Percentiles rank a stretch among this genome's conserved stretches.
Conservation (phyloP, 306 rosid species). For the Cicer chorassanicum region DNA sequence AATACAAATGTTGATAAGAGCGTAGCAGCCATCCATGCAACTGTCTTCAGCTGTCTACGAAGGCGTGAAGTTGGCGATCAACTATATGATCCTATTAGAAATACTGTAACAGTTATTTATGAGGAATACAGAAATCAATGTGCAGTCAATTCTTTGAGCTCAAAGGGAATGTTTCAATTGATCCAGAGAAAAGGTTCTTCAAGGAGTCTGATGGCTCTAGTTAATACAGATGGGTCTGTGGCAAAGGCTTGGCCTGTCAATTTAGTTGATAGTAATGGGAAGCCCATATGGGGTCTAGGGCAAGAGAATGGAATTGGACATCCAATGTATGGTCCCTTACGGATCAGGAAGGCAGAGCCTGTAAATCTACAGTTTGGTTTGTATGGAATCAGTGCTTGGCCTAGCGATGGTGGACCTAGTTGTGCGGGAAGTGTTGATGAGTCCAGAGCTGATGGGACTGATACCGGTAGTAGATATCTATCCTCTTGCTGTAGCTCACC, state of each 20-base stretch:
- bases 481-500: slow-evolving; percentile 97
- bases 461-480: slow-evolving; percentile 74
- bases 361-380: slow-evolving; percentile 97
- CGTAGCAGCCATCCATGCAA: slow-evolving; percentile 97
- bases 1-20: slow-evolving; percentile 98
- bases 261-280: slow-evolving; percentile 70
- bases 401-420: slow-evolving; percentile 89
- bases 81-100: slow-evolving; percentile 73
- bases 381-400: slow-evolving; percentile 96
- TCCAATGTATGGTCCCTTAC: slow-evolving; percentile 66
- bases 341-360: slow-evolving; percentile 75
- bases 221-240: slow-evolving; percentile 90
- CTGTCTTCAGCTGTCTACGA: slow-evolving; percentile 93
- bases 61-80: slow-evolving; percentile 88
- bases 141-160: slow-evolving; percentile 83
- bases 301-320: slow-evolving; percentile 53
- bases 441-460: slow-evolving; percentile 80
- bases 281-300: slow-evolving; percentile 62
- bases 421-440: slow-evolving; percentile 89
- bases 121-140: slow-evolving; percentile 95
- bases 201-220: slow-evolving; percentile 85
- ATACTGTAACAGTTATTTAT: slow-evolving; percentile 78
- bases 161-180: slow-evolving; percentile 96
- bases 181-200: slow-evolving; percentile 93
- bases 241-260: slow-evolving; percentile 98